Base-by-base conservation (phyloP, 805 yeast genomes). In the Lipomyces orientalis region DNA sequence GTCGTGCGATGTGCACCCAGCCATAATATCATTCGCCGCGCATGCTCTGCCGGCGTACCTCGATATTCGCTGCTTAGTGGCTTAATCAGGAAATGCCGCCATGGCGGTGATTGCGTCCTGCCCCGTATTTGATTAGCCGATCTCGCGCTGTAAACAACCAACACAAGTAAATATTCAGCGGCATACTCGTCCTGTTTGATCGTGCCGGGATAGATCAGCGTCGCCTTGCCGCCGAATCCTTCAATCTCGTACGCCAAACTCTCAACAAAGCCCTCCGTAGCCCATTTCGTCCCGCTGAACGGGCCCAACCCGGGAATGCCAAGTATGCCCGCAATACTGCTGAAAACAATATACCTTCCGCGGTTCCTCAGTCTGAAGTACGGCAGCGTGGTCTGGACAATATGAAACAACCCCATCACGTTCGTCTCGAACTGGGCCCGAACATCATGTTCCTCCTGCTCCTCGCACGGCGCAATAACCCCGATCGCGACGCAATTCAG, bases 211-310 rank as follows among this genome's bases (percentile, higher is more conserved):
- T 69, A 69, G 25, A 69, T 64, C 43, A 69, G 55, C 46, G 71
- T 66, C 9, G 66, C 72, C 43, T 54, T 52, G 49, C 66, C 58
- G 6, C 72, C 72, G 14, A 61, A 58, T 54, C 64, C 73, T 37
- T 69, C 73, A 12, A 74, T 62, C 66, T 77, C 80, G 54, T 68
- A 64, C 22, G 76, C 71, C 37, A 76, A 64, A 19, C 76, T 66
- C 64, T 76, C 79, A 29, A 77, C 49, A 49, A 77, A 65, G 3
- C 79, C 80, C 60, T 77, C 79, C 8, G 68, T 58, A 3, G 79
- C 80, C 73, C 78, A 74, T 58, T 75, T 73, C 19, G 76, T 70
- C 12, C 77, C 77, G 16, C 75, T 62, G 51, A 73, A 73, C 33
- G 76, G 73, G 7, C 73, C 77, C 57, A 71, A 39, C 2, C 77